Conservation (phyloP, 306 rosid species). For the Inga leiocalycina region DNA sequence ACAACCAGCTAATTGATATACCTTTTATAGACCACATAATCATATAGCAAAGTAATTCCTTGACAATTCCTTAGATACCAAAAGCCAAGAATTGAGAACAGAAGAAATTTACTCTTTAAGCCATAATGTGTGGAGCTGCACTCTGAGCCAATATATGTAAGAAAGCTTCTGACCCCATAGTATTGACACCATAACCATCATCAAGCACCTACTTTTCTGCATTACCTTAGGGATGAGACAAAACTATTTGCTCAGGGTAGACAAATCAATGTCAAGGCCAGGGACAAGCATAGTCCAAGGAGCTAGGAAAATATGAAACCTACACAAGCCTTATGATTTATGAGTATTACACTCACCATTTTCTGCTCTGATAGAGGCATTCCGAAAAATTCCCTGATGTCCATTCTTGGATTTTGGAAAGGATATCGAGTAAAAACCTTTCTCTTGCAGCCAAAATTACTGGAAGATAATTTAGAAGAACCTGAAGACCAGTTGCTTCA, state of each 20-base stretch:
- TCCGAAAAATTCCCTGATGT: slow-evolving; percentile 62
- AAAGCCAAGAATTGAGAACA: slow-evolving; percentile 33
- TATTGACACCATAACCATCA: slow-evolving; percentile 51
- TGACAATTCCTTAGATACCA: background rate
- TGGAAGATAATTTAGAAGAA: slow-evolving; percentile 54
- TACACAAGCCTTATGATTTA: slow-evolving; percentile 30
- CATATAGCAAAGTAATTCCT: slow-evolving; percentile 24
- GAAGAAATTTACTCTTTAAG: slow-evolving; percentile 67
- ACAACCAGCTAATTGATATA: slow-evolving; percentile 10
- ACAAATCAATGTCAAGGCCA: background rate
- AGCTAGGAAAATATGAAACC: slow-evolving; percentile 30
- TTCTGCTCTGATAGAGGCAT: slow-evolving; percentile 43
- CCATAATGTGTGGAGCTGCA: slow-evolving; percentile 66
- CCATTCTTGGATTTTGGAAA: slow-evolving; percentile 53
- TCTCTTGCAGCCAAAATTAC: slow-evolving; percentile 50
- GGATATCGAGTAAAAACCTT: slow-evolving; percentile 74
- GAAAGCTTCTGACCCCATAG: slow-evolving; percentile 70
- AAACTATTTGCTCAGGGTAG: too few species aligned
- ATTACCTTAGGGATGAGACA: slow-evolving; percentile 40
- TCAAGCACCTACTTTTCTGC: slow-evolving; percentile 62
- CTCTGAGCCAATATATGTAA: slow-evolving; percentile 56
- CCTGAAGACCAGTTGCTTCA: slow-evolving; percentile 52
- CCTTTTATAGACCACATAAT: background rate
- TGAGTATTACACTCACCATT: slow-evolving; percentile 47
- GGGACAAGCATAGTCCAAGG: slow-evolving; percentile 27